phyloP scores from a whole-genome alignment of 2,329 filamentous ascomycete genomes.

The Diplodia seriata region DNA sequence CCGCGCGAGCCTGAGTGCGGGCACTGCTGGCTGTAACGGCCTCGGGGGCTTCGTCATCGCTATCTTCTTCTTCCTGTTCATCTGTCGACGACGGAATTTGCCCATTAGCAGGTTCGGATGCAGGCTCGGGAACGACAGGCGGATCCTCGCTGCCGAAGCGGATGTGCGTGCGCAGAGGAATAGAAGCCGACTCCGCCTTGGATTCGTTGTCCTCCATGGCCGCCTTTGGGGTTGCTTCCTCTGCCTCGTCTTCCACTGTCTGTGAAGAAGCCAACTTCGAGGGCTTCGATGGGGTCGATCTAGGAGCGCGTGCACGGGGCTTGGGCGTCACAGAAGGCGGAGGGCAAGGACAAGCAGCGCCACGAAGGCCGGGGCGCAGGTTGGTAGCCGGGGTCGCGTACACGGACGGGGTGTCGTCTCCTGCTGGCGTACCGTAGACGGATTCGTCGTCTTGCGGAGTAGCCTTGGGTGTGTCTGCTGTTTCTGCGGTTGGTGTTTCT shows the following conservation, averaged over 20 bases:
- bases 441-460: constrained; percentile 16
- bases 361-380: constrained; percentile 11
- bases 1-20: constrained; percentile 40
- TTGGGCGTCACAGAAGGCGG: constrained; percentile 25
- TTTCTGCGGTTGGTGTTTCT: constrained; percentile 6
- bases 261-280: constrained; percentile 24
- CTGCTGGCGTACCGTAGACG: constrained; percentile 29
- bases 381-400: constrained; percentile 32
- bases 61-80: constrained; percentile 38
- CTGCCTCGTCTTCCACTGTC: constrained; percentile 20
- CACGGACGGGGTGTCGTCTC: constrained; percentile 27
- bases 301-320: constrained; percentile 12
- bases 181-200: not conserved
- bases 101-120: not conserved
- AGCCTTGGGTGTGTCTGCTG: not conserved
- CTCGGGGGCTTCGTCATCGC: constrained; percentile 49
- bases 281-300: constrained; percentile 30
- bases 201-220: not conserved
- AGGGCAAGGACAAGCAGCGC: constrained; percentile 13
- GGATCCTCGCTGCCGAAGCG: constrained; percentile 49
- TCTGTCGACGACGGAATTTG: constrained; percentile 16
- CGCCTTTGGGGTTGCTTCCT: constrained; percentile 21
- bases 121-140: constrained; percentile 16
- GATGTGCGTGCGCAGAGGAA: constrained; percentile 35
- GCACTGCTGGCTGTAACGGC: constrained; percentile 45